Percentiles rank a stretch among this genome's conserved stretches.
Evolutionary conservation across 306 rosid genomes (phyloP).

Genomic region (Glycine tomentella): DNA sequence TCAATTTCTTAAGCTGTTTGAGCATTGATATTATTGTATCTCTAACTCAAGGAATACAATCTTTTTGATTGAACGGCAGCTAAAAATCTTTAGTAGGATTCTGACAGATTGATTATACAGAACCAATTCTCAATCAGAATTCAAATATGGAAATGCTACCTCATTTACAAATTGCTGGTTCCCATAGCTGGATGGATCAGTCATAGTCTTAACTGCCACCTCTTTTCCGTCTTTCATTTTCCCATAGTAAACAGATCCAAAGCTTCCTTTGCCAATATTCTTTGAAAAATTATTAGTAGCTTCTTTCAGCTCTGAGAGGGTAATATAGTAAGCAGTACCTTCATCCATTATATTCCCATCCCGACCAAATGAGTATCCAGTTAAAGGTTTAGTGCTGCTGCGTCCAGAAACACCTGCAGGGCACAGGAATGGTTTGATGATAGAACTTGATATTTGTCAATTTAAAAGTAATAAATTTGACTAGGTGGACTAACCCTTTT

Average conservation of each 20-base stretch:
- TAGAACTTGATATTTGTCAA: slow-evolving; percentile 25
- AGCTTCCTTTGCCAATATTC: slow-evolving; percentile 95
- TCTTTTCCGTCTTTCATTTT: slow-evolving; percentile 97
- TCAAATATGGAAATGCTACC: slow-evolving; percentile 56
- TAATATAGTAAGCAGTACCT: slow-evolving; percentile 78
- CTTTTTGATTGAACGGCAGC: slow-evolving; percentile 20
- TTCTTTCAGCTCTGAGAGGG: slow-evolving; percentile 77
- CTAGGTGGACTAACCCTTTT: slow-evolving; percentile 60
- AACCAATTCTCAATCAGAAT: slow-evolving; percentile 12
- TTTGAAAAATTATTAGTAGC: slow-evolving; percentile 77
- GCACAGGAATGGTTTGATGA: slow-evolving; percentile 42
- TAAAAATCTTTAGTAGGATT: not conserved
- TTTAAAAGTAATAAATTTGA: slow-evolving; percentile 15
- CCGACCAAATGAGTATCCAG: slow-evolving; percentile 60
- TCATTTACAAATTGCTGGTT: slow-evolving; percentile 88
- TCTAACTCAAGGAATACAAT: slow-evolving; percentile 17
- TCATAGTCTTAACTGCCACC: slow-evolving; percentile 95
- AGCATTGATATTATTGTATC: not conserved
- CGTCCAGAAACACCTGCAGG: slow-evolving; percentile 69
- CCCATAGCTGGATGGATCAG: slow-evolving; percentile 79
- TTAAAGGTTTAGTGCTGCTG: slow-evolving; percentile 66
- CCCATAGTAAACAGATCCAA: slow-evolving; percentile 93
- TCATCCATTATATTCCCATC: slow-evolving; percentile 80
- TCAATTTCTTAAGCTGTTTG: slow-evolving; percentile 4
- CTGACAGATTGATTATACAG: not conserved